Percentiles rank a stretch among this genome's conserved stretches.
These are phyloP conservation scores for Hypomyces perniciosus DNA, from an alignment of 2,329 filamentous ascomycete genomes.

Conservation along the genomic window DNA sequence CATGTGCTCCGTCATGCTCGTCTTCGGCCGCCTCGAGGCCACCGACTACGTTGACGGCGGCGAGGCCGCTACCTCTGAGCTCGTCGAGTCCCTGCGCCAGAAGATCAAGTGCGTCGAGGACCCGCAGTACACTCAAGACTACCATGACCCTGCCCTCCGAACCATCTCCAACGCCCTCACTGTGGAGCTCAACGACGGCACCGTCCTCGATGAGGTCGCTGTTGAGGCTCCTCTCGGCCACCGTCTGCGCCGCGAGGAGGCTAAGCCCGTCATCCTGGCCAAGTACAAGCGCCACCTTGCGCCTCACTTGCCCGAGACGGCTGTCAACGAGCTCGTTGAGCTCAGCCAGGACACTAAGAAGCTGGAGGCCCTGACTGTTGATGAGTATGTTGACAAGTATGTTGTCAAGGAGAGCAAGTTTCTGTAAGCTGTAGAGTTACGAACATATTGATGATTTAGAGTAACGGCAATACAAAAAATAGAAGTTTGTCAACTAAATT, in stretches of 20 bases:
- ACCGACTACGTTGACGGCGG: constrained; percentile 89
- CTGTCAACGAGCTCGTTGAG: constrained; percentile 76
- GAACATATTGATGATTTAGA: not conserved
- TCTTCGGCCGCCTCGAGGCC: constrained; percentile 87
- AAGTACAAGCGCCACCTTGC: constrained; percentile 93
- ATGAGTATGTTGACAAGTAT: constrained; percentile 90
- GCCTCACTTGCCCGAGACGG: constrained; percentile 70
- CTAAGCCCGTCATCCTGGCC: constrained; percentile 90
- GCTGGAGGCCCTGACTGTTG: constrained; percentile 75
- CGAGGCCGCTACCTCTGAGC: constrained; percentile 82
- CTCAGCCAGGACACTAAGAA: constrained; percentile 68
- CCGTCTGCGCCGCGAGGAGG: constrained; percentile 84
- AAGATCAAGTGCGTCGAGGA: constrained; percentile 97
- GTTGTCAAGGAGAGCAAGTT: constrained; percentile 58
- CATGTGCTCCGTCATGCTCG: constrained; percentile 96
- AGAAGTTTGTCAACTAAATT: not conserved
- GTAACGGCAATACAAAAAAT: not conserved
- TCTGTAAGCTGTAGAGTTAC: constrained; percentile 17
- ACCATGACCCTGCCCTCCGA: constrained; percentile 88
- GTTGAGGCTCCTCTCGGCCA: constrained; percentile 95
- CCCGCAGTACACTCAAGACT: constrained; percentile 87
- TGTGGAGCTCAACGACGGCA: constrained; percentile 91
- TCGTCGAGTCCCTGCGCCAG: constrained; percentile 86
- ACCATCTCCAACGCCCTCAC: constrained; percentile 97
- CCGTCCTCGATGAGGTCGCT: constrained; percentile 79